Base-by-base conservation (phyloP, 768 basidiomycete genomes). In the Ramaria sp. region DNA sequence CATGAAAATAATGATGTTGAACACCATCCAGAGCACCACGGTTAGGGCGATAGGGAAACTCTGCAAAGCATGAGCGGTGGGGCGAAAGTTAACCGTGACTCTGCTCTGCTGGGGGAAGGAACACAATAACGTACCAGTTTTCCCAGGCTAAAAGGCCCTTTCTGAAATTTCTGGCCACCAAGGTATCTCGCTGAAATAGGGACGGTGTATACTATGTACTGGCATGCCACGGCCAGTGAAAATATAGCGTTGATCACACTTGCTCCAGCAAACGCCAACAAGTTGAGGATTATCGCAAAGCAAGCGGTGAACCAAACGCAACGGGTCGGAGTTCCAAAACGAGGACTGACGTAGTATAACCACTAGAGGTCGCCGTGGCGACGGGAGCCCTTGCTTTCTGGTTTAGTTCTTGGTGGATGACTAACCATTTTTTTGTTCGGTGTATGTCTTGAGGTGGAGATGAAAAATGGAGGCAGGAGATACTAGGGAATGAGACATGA, bases 11-110 rank as follows among this genome's bases (percentile, higher is more conserved):
- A 83, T 60, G 49, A 70, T 65, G 75, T 83, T 80, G 65, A 88
- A 80, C 4, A 64, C 24, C 88, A 89, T 88, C 70, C 79, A 88
- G 0, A 69, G 59, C 3, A 86, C 75, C 1, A 85, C 73, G 9
- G 78, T 72, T 12, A 75, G 52, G 0, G 77, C 80, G 19, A 84
- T 68, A 0, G 82, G 79, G 19, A 71, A 63, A 60, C 84, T 83
- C 81, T 84, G 55, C n/a, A n/a, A n/a, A n/a, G n/a, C n/a, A n/a
- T n/a, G 7, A n/a, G 39, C 6, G 4, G 53, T 68, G 51, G 61
- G 17, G 59, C 12, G 27, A 38, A 19, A 33, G 31, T 12, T 15
- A 11, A 34, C 11, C 33, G 33, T 34, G 5, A 11, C 33, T 5
- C 11, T 11, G 33, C 11, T 11, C 33, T 34, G 33, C 6, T 34